Conservation (phyloP, 495 filamentous ascomycete genomes). For the Neurospora tetrasperma region DNA sequence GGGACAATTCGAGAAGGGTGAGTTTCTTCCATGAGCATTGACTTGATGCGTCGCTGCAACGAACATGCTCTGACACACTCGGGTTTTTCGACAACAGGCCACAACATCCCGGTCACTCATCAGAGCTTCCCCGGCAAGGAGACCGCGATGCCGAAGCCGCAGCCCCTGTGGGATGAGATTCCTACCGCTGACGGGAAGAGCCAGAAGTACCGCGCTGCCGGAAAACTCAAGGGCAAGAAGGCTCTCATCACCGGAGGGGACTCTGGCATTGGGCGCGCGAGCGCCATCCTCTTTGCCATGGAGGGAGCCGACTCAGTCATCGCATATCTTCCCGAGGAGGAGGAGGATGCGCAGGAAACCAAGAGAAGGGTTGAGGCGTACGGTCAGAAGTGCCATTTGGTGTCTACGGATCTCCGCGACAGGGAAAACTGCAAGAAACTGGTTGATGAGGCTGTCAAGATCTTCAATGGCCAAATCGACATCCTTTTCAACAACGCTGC, state of each 20-base stretch:
- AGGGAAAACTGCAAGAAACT: slow-evolving; percentile 59
- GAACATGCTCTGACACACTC: not conserved
- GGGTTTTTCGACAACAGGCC: slow-evolving; percentile 36
- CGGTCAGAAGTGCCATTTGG: slow-evolving; percentile 50
- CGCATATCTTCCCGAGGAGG: slow-evolving; percentile 64
- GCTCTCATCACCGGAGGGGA: slow-evolving; percentile 80
- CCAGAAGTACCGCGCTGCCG: slow-evolving; percentile 67
- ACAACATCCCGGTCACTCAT: slow-evolving; percentile 57
- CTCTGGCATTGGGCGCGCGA: slow-evolving; percentile 70
- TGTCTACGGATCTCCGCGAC: slow-evolving; percentile 51
- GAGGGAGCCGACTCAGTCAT: slow-evolving; percentile 72
- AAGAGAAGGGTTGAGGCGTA: slow-evolving; percentile 55
- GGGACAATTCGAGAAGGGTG: slow-evolving; percentile 46
- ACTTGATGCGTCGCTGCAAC: not conserved
- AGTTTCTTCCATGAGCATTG: slow-evolving; percentile 2
- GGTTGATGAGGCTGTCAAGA: slow-evolving; percentile 51
- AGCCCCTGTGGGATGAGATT: slow-evolving; percentile 54
- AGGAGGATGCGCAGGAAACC: slow-evolving; percentile 67
- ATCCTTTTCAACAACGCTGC: slow-evolving; percentile 77
- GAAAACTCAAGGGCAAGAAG: slow-evolving; percentile 63
- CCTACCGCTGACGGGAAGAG: slow-evolving; percentile 61
- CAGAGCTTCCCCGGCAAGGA: slow-evolving; percentile 62
- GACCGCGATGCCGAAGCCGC: slow-evolving; percentile 48
- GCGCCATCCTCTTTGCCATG: slow-evolving; percentile 71
- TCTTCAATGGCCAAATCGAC: slow-evolving; percentile 55